Conservation (phyloP, 768 basidiomycete species). For the Russula emetica region DNA sequence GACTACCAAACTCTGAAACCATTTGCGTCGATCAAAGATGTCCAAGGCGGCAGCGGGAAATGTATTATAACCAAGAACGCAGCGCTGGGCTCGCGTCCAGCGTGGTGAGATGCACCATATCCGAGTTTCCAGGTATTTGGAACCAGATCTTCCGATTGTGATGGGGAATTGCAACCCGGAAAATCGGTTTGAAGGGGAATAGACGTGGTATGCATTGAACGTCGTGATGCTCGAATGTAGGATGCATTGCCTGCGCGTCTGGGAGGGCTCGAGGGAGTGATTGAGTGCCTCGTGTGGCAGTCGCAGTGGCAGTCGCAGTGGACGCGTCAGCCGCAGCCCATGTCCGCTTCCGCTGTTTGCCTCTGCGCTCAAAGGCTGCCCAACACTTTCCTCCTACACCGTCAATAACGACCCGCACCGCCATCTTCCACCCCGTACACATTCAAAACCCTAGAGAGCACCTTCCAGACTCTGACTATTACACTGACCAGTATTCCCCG, state of each 20-base stretch:
- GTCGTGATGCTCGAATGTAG: no score
- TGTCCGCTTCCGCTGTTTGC: not conserved
- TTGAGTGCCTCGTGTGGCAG: constrained; percentile 1
- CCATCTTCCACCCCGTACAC: not conserved
- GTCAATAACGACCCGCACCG: not conserved
- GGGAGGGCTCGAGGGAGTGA: not conserved
- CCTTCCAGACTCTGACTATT: not conserved
- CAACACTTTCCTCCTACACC: not conserved
- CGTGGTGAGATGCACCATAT: not conserved
- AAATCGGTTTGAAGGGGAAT: no score
- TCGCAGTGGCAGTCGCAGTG: no score
- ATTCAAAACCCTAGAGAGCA: not conserved
- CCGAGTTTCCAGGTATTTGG: not conserved
- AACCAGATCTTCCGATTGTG: not conserved
- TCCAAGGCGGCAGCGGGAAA: no score
- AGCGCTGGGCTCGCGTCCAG: no score
- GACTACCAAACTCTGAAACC: no score
- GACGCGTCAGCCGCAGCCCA: not conserved
- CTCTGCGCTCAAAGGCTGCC: not conserved
- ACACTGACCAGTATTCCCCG: not conserved
- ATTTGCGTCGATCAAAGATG: no score
- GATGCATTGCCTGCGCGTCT: no score
- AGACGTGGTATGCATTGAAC: no score
- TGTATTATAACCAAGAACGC: no score
- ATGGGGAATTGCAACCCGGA: not conserved